A percentile compares a stretch with the other conserved stretches of the same genome.
These are phyloP conservation scores for Abrus precatorius DNA, from an alignment of 306 rosid species.

Conservation along the genomic window DNA sequence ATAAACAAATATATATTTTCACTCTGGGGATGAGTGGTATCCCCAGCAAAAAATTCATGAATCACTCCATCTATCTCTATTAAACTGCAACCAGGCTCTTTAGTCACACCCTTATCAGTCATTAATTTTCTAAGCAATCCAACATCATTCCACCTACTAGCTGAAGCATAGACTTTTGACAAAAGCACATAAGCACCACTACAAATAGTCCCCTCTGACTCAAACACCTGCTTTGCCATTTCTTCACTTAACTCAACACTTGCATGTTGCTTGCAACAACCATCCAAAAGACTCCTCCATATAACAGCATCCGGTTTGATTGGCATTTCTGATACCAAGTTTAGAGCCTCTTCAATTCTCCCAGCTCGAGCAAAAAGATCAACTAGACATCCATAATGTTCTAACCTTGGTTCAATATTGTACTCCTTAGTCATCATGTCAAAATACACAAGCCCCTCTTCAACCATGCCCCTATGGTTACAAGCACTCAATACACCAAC, in stretches of 20 bases:
- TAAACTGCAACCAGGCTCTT: constrained; percentile 82
- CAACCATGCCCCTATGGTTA: constrained; percentile 76
- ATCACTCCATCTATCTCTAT: constrained; percentile 72
- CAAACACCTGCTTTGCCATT: constrained; percentile 67
- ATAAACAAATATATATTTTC: constrained; percentile 60
- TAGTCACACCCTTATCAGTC: constrained; percentile 65
- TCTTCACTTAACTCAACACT: constrained; percentile 76
- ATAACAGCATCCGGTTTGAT: constrained; percentile 80
- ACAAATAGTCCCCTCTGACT: constrained; percentile 54
- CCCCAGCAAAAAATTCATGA: constrained; percentile 88
- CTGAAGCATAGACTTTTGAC: constrained; percentile 82
- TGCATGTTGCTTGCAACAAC: constrained; percentile 73
- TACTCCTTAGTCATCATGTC: constrained; percentile 66
- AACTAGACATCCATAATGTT: constrained; percentile 89
- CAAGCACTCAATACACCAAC: constrained; percentile 82
- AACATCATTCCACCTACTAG: constrained; percentile 75
- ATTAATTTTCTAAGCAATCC: constrained; percentile 76
- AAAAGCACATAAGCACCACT: constrained; percentile 79
- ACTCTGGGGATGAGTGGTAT: constrained; percentile 72
- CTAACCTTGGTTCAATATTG: constrained; percentile 65
- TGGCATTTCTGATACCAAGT: constrained; percentile 72
- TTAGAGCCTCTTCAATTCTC: constrained; percentile 66
- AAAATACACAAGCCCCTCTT: constrained; percentile 65
- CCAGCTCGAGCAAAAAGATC: constrained; percentile 82
- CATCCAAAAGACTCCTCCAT: constrained; percentile 87